Base-by-base conservation (phyloP, 2,329 filamentous ascomycete species). In the Grosmannia serpens region DNA sequence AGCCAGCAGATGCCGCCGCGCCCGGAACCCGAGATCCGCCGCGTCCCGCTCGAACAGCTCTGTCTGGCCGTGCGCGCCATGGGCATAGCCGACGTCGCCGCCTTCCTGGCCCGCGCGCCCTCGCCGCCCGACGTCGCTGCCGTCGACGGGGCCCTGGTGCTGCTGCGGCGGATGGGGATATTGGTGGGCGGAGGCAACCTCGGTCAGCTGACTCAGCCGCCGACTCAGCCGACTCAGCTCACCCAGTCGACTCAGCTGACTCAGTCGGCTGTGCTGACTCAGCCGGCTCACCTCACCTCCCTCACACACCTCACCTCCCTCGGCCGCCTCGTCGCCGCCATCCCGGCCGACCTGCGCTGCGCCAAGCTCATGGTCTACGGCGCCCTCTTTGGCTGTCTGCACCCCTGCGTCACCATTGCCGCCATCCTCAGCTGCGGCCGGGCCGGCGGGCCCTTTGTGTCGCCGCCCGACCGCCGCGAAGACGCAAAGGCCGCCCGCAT, bases 311-410 rank as follows among this genome's bases (percentile, higher is more conserved):
- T 99, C 47, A 97, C 94, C 0, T 91, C 91, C 3, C 84, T 99
- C 53, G 94, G 94, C 46, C 85, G 88, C 57, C 94, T 97, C 73
- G 78, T 99, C n/a, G 88, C 91, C 22, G 89, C 95, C 83, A 91
- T 99, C 55, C 94, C 94, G 1, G 89, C 92, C 0, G 94, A 99
- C 68, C 78, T 99, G 53, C 85, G 92, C 31, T 95, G 91, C 69
- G 90, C 89, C 52, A 99, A 99, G 72, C 79, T 99, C 38, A 90
- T 99, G 80, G 89, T 99, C 4, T 96, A 95, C 67, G 94, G 94
- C 7, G 87, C 90, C 20, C 91, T 95, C 59, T 97, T 99, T 67
- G 89, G 89, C 38, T 97, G 92, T 67, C 79, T 97, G 8, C 90
- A 96, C 66, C 85, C 92, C 56, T 91, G 87, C 64, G 80, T 97